A percentile compares a stretch with the other conserved stretches of the same genome.
Conservation (phyloP, 192 early-diverging fungal genomes). For the Backusella liffmaniae region DNA sequence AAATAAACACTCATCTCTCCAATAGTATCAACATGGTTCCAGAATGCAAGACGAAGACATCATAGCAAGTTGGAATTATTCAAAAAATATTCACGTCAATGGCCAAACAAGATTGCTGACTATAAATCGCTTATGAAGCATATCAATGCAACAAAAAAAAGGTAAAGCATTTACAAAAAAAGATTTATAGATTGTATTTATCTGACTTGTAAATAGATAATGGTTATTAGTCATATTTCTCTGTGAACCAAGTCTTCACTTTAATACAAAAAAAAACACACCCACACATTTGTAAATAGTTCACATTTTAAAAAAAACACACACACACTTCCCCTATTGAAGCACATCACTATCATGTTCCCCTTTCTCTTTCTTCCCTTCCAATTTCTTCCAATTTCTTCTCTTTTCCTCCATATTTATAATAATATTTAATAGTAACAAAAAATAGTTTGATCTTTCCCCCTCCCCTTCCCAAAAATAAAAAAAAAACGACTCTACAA, state of each 20-base stretch:
- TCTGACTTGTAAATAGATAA: too few relatives aligned
- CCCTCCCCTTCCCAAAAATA: background rate
- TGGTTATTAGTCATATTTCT: too few relatives aligned
- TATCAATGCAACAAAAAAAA: background rate
- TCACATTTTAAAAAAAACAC: too few relatives aligned
- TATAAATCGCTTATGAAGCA: background rate
- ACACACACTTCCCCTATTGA: background rate
- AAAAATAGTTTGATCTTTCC: too few relatives aligned
- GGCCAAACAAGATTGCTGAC: background rate
- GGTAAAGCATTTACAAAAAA: background rate
- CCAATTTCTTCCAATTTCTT: too few relatives aligned
- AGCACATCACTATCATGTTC: background rate
- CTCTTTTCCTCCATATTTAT: too few relatives aligned
- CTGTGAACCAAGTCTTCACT: too few relatives aligned
- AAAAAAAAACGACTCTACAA: too few relatives aligned
- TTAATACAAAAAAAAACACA: too few relatives aligned
- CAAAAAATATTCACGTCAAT: background rate
- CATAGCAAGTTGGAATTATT: background rate
- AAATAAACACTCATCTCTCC: background rate
- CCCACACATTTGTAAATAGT: background rate
- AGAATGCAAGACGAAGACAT: slow-evolving; percentile 7
- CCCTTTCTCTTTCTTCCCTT: background rate
- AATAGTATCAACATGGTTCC: slow-evolving; percentile 16
- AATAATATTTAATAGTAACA: too few relatives aligned
- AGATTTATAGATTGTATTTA: too few relatives aligned